Percentiles rank a stretch among this genome's conserved stretches.
phyloP scores from a whole-genome alignment of 148 eudicot species.

The Rhododendron simsii region DNA sequence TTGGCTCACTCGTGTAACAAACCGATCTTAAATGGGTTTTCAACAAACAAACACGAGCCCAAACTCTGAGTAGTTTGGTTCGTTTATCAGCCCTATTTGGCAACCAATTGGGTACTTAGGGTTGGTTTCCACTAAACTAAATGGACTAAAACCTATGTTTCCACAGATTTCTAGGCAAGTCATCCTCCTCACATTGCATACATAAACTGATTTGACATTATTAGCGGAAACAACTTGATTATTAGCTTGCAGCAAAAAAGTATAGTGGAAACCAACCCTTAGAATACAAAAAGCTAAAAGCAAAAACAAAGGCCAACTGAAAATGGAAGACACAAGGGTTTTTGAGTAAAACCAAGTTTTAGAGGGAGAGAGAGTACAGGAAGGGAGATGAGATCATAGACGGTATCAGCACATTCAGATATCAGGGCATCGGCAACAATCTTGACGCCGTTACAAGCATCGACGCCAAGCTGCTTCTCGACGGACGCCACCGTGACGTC shows the following conservation, averaged over 20 bases:
- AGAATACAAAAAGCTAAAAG: not conserved
- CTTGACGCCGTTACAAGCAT: slow-evolving; percentile 75
- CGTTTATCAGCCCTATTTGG: too few relatives aligned
- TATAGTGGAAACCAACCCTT: not conserved
- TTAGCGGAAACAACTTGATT: too few relatives aligned
- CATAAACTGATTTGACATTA: too few relatives aligned
- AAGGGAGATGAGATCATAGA: slow-evolving; percentile 82
- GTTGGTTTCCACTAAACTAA: too few relatives aligned
- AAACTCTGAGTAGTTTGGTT: too few relatives aligned
- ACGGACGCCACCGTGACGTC: slow-evolving; percentile 94
- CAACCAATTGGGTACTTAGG: not conserved
- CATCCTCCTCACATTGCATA: too few relatives aligned
- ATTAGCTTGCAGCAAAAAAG: too few relatives aligned
- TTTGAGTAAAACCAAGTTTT: not conserved
- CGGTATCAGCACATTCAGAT: slow-evolving; percentile 50
- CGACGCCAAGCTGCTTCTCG: slow-evolving; percentile 65
- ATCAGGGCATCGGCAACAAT: slow-evolving; percentile 81
- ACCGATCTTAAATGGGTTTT: not conserved
- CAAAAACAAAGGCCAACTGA: not conserved
- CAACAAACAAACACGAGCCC: too few relatives aligned
- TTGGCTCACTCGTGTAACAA: not conserved
- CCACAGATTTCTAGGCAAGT: too few relatives aligned
- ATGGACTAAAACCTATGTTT: too few relatives aligned
- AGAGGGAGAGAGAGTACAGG: slow-evolving; percentile 40
- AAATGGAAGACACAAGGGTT: not conserved